phyloP scores from a whole-genome alignment of 208 protist genomes.

The Wallacemonas sp. region DNA sequence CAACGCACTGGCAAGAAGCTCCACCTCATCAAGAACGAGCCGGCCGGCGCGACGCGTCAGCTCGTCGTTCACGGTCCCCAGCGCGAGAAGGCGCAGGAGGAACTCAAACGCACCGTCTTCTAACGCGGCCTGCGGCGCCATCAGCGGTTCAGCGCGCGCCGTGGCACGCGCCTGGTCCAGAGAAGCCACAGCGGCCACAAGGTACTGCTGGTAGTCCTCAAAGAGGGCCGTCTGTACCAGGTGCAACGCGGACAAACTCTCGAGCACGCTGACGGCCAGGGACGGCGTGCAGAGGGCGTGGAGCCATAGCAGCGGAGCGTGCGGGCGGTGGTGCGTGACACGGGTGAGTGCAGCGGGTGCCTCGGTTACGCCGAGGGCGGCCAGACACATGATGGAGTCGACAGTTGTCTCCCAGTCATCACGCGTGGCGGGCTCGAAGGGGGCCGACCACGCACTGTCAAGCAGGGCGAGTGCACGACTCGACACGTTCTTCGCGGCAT shows the following conservation, averaged over 20 bases:
- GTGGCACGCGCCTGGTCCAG: not conserved
- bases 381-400: constrained; percentile 27
- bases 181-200: not conserved
- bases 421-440: not conserved
- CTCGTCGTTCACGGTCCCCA: constrained; percentile 17
- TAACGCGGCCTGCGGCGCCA: not conserved
- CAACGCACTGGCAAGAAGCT: constrained; percentile 23
- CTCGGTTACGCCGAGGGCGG: constrained; percentile 24
- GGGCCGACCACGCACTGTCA: not conserved
- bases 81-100: constrained; percentile 5
- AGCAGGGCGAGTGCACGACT: not conserved
- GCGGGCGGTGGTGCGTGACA: not conserved
- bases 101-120: not conserved
- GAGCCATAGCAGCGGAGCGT: not conserved
- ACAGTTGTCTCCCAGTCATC: constrained; percentile 26
- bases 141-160: not conserved
- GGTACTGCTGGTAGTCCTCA: constrained; percentile 20
- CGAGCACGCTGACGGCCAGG: constrained; percentile 40
- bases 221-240: constrained; percentile 27
- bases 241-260: constrained; percentile 37
- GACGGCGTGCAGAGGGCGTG: constrained; percentile 48
- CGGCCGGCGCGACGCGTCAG: constrained; percentile 26
- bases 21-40: constrained; percentile 39
- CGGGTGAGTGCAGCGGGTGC: not conserved
- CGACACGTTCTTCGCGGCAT: constrained; percentile 20